phyloP scores from a whole-genome alignment of 1,139 yeast genomes.

The Candida mesenterica region DNA sequence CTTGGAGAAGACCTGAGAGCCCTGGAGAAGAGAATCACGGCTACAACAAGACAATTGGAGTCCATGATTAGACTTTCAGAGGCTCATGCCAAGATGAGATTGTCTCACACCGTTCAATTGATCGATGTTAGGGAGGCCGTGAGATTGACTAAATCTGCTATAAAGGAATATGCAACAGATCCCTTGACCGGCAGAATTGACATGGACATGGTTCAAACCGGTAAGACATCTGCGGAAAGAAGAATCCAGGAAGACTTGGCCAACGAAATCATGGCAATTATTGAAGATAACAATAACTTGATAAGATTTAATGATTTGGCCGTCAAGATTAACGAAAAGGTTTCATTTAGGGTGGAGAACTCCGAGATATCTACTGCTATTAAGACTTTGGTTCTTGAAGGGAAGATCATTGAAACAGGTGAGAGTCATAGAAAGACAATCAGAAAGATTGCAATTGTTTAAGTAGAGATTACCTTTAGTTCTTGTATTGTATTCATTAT shows the following conservation, averaged over 20 bases:
- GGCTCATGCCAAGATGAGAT: slow-evolving; percentile 96
- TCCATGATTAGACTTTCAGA: slow-evolving; percentile 86
- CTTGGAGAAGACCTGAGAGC: slow-evolving; percentile 89
- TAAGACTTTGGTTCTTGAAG: slow-evolving; percentile 72
- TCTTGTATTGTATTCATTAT: slow-evolving; percentile 3
- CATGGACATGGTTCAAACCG: slow-evolving; percentile 96
- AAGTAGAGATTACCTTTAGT: background rate
- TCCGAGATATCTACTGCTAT: slow-evolving; percentile 67
- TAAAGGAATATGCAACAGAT: slow-evolving; percentile 97
- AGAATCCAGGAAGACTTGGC: slow-evolving; percentile 72
- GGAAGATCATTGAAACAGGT: slow-evolving; percentile 68
- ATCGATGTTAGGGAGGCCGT: slow-evolving; percentile 94
- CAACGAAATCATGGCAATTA: slow-evolving; percentile 52
- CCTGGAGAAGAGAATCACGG: slow-evolving; percentile 89
- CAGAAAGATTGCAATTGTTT: slow-evolving; percentile 41
- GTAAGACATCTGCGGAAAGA: slow-evolving; percentile 87
- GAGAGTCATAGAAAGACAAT: slow-evolving; percentile 71
- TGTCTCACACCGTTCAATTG: slow-evolving; percentile 66
- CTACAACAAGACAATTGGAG: slow-evolving; percentile 95
- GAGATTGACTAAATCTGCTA: slow-evolving; percentile 85
- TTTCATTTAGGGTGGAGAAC: slow-evolving; percentile 68
- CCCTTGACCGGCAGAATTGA: slow-evolving; percentile 96
- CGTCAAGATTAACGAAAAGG: slow-evolving; percentile 64
- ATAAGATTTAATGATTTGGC: slow-evolving; percentile 64
- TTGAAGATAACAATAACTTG: slow-evolving; percentile 41